phyloP scores from a whole-genome alignment of 2,329 filamentous ascomycete genomes.

The Coniosporium tulheliwenetii region DNA sequence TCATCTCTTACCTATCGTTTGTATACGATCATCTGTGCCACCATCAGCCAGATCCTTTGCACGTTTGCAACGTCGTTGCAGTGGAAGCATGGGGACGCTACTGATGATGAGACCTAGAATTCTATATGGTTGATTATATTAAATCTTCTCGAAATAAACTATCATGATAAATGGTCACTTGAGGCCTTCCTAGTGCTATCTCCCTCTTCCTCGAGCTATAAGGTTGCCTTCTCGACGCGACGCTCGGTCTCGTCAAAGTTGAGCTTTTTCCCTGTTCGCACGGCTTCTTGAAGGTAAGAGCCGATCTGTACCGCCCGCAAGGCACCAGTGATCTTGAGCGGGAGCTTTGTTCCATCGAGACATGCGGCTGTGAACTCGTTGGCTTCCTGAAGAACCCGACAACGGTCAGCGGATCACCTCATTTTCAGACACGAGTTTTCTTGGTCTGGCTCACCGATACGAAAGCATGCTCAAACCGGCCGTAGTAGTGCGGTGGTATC shows the following conservation, averaged over 20 bases:
- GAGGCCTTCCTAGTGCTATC: too few relatives aligned
- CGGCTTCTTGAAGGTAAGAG: slow-evolving; percentile 3
- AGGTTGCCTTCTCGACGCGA: not conserved
- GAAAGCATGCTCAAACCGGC: slow-evolving; percentile 4
- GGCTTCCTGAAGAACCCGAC: not conserved
- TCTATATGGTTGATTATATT: too few relatives aligned
- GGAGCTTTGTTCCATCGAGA: slow-evolving; percentile 2
- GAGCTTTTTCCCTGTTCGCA: slow-evolving; percentile 3
- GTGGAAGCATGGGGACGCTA: too few relatives aligned
- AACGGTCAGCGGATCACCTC: too few relatives aligned
- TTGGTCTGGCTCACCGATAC: not conserved
- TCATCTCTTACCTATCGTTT: too few relatives aligned
- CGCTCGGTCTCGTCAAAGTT: slow-evolving; percentile 4
- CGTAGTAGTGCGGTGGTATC: slow-evolving; percentile 4
- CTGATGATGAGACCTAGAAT: too few relatives aligned
- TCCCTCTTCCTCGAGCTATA: not conserved
- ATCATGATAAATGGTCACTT: too few relatives aligned
- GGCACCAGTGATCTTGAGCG: slow-evolving; percentile 2
- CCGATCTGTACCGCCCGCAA: slow-evolving; percentile 4
- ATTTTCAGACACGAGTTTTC: too few relatives aligned
- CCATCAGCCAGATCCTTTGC: too few relatives aligned
- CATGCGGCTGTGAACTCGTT: slow-evolving; percentile 4
- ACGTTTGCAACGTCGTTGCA: too few relatives aligned
- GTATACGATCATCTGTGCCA: too few relatives aligned
- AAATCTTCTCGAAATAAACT: too few relatives aligned